Conservation (phyloP, 495 filamentous ascomycete genomes). For the Halenospora varia region DNA sequence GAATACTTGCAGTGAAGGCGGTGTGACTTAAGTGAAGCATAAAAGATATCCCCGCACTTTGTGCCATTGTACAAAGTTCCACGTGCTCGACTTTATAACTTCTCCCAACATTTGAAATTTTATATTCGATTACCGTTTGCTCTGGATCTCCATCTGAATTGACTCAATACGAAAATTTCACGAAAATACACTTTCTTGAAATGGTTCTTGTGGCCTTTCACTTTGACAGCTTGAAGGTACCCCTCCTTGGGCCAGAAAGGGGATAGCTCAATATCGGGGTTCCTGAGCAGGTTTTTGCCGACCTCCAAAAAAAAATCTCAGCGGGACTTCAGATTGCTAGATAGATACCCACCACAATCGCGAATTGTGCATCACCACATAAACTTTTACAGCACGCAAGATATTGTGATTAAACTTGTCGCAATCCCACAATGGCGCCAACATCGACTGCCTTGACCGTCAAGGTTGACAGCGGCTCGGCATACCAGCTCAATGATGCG, state of each 20-base stretch:
- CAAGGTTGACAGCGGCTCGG: slow-evolving; percentile 36
- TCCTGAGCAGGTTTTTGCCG: not conserved
- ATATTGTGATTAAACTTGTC: too few species aligned
- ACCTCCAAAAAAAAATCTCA: not conserved
- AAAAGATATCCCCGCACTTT: not conserved
- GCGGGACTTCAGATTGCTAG: too few species aligned
- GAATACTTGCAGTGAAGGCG: not conserved
- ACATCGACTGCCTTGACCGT: slow-evolving; percentile 44
- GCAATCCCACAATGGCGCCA: slow-evolving; percentile 33
- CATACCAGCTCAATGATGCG: slow-evolving; percentile 35
- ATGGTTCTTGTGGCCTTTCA: too few species aligned
- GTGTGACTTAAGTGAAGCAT: not conserved
- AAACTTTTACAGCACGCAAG: too few species aligned
- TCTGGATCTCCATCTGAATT: too few species aligned
- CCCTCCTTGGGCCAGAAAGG: not conserved
- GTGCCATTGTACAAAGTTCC: not conserved
- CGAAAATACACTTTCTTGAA: too few species aligned
- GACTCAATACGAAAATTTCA: too few species aligned
- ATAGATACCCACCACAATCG: too few species aligned
- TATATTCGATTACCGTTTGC: too few species aligned
- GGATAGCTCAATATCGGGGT: not conserved
- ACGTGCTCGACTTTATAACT: not conserved
- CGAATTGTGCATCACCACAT: too few species aligned
- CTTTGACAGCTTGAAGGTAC: too few species aligned
- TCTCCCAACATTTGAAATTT: too few species aligned